These are phyloP conservation scores for Albugo laibachii DNA, from an alignment of 352 stramenopile genomes.

Conservation along the genomic window DNA sequence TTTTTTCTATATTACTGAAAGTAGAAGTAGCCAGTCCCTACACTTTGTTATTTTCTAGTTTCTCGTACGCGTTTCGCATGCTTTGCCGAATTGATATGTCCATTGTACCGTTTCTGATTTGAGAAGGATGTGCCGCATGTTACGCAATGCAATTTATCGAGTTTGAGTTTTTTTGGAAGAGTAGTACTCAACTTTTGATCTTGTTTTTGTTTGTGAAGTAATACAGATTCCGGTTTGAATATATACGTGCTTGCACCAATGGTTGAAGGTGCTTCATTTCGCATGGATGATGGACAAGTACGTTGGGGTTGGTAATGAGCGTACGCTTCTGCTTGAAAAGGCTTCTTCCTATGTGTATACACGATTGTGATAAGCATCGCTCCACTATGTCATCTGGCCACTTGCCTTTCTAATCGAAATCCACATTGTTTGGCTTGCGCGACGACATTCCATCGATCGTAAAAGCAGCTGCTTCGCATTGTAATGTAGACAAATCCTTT, in stretches of 20 bases:
- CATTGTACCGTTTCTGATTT: constrained; percentile 68
- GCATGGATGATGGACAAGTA: constrained; percentile 51
- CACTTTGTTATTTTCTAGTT: constrained; percentile 20
- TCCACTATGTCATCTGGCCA: too few species aligned
- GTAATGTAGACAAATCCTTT: constrained; percentile 50
- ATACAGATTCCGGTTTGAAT: constrained; percentile 13
- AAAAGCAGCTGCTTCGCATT: constrained; percentile 58
- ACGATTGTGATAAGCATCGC: too few species aligned
- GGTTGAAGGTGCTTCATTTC: constrained; percentile 47
- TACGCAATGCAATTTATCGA: constrained; percentile 20
- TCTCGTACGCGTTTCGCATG: constrained; percentile 50
- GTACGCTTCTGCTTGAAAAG: constrained; percentile 42
- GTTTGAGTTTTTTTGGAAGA: constrained; percentile 2
- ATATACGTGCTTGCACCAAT: constrained; percentile 44
- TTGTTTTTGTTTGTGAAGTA: constrained; percentile 7
- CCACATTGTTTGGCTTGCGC: constrained; percentile 42
- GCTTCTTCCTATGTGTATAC: constrained; percentile 13
- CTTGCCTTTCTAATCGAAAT: constrained; percentile 27
- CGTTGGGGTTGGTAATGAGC: constrained; percentile 56
- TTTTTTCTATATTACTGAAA: too few species aligned
- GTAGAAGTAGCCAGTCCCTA: neutral
- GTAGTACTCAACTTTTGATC: constrained; percentile 4
- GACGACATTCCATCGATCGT: constrained; percentile 67
- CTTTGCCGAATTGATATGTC: constrained; percentile 73
- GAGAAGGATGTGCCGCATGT: constrained; percentile 31